These are phyloP conservation scores for Schizopora paradoxa DNA, from an alignment of 1,284 basidiomycete genomes.

Conservation along the genomic window DNA sequence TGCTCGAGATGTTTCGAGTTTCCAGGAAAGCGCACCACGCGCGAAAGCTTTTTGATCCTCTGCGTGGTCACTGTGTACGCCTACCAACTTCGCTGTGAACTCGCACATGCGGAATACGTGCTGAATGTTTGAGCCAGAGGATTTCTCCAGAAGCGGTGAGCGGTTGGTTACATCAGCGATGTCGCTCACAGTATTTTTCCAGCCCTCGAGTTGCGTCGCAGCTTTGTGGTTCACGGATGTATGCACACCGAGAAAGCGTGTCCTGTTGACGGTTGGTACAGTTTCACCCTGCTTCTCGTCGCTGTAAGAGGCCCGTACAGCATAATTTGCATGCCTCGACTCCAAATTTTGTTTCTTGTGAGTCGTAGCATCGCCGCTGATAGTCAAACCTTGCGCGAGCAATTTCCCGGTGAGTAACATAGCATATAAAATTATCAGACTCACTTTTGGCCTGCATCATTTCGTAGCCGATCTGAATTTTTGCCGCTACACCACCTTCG, in stretches of 20 bases:
- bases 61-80: constrained; percentile 9
- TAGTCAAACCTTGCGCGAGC: constrained; percentile 15
- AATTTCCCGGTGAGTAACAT: neutral
- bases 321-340: constrained; percentile 6
- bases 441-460: constrained; percentile 1
- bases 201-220: constrained; percentile 6
- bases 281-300: neutral
- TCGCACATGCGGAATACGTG: neutral
- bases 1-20: neutral
- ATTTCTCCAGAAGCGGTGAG: neutral
- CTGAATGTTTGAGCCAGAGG: neutral
- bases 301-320: neutral
- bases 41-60: constrained; percentile 10
- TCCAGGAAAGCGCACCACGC: neutral
- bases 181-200: neutral
- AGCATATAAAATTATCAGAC: neutral
- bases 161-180: neutral
- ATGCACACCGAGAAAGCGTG: constrained; percentile 5
- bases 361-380: constrained; percentile 16
- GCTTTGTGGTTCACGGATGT: constrained; percentile 5
- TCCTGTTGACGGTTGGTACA: neutral
- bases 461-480: constrained; percentile 3
- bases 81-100: neutral
- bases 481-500: constrained; percentile 1
- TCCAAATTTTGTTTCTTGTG: constrained; percentile 13